Base-by-base conservation (phyloP, 164 flowering plant species). In the Amborella trichopoda region DNA sequence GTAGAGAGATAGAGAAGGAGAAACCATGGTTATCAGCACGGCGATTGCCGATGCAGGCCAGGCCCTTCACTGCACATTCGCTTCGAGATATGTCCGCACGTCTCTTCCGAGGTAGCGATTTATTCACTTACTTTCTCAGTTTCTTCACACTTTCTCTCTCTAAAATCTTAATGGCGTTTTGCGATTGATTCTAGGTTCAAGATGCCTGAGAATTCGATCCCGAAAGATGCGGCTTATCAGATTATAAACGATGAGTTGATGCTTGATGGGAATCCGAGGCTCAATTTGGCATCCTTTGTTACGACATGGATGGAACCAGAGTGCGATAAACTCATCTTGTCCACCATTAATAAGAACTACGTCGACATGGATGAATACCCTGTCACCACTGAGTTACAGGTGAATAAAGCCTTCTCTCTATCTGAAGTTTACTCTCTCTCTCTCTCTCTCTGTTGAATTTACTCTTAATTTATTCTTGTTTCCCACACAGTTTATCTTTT, bases 301-400 rank as follows among this genome's bases (percentile, higher is more conserved):
- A 78, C 88, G 1, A 83, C 94, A 0, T 83, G 93, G 94, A 83
- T 82, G 87, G 87, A 82, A 54, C 82, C 83, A 0, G 91, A 82
- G 53, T 79, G 81, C 26, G 78, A 79, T 59, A 58, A 75, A 48
- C 75, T 82, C 19, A 75, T 82, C 46, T 66, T 69, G 78, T 63
- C 52, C 23, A 50, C 86, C 28, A 36, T 82, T 32, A 79, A 73
- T 68, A 82, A 82, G 69, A 82, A 82, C 61, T 82, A 82, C 36
- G 86, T 82, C 33, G 90, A 81, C 69, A 78, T 81, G 90, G 90
- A 81, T 53, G 83, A 78, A 52, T 81, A 81, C 48, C 91, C 63
- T 0, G 68, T 58, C 91, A 81, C 91, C 26, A 79, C 91, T 2
- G 91, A 81, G 60, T 74, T 81, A 17, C 91, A 76, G 80, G 83